A percentile compares a stretch with the other conserved stretches of the same genome.
phyloP scores from a whole-genome alignment of 805 yeast species.

The Yamadazyma paraphyllophila region DNA sequence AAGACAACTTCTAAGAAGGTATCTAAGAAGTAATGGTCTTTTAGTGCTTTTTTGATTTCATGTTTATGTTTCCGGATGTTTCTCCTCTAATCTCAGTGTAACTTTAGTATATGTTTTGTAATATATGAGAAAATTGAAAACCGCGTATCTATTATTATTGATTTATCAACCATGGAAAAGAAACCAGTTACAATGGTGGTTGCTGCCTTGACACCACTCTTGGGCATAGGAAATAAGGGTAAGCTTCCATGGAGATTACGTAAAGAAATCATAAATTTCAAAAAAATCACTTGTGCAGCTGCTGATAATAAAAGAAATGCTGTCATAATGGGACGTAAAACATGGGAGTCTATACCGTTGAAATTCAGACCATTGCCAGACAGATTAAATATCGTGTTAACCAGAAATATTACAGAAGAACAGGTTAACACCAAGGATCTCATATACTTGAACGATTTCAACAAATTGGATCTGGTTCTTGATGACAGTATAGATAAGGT shows the following conservation, averaged over 20 bases:
- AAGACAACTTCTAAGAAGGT: slow-evolving; percentile 8
- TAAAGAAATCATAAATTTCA: slow-evolving; percentile 83
- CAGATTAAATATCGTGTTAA: slow-evolving; percentile 73
- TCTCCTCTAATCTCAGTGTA: slow-evolving; percentile 2
- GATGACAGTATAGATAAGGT: slow-evolving; percentile 49
- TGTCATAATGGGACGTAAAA: slow-evolving; percentile 93
- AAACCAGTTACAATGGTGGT: slow-evolving; percentile 54
- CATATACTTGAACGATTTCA: slow-evolving; percentile 27
- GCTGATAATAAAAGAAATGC: slow-evolving; percentile 50
- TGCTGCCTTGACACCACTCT: slow-evolving; percentile 76
- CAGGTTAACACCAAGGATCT: slow-evolving; percentile 20
- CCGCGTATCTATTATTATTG: slow-evolving; percentile 1
- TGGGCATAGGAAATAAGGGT: slow-evolving; percentile 85
- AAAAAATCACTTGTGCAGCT: slow-evolving; percentile 57
- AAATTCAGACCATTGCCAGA: slow-evolving; percentile 80
- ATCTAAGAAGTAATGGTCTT: slow-evolving; percentile 5
- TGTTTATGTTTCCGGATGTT: slow-evolving; percentile 6
- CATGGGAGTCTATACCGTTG: slow-evolving; percentile 91
- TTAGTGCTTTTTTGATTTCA: not conserved
- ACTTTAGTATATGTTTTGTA: slow-evolving; percentile 5
- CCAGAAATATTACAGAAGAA: slow-evolving; percentile 38
- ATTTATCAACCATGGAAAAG: slow-evolving; percentile 2
- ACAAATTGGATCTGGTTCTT: slow-evolving; percentile 19
- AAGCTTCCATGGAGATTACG: slow-evolving; percentile 83
- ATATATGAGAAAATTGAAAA: slow-evolving; percentile 6